phyloP scores from a whole-genome alignment of 495 filamentous ascomycete species.

The Oidiodendron maius region DNA sequence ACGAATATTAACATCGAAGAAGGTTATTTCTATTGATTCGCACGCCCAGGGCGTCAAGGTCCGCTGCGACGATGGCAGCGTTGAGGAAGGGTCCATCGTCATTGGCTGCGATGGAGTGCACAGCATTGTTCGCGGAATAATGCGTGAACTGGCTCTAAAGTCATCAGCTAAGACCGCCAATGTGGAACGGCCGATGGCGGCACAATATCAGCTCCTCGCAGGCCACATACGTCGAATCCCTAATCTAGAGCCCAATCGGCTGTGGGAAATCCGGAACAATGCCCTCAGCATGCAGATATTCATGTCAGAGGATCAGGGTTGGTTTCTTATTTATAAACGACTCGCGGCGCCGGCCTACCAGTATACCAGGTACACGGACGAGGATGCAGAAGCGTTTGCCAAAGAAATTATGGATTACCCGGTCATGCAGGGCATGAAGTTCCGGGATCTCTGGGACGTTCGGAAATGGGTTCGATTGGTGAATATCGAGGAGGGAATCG shows the following conservation, averaged over 20 bases:
- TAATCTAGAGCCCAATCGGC: not conserved
- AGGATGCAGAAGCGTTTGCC: not conserved
- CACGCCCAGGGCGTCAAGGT: constrained; percentile 19
- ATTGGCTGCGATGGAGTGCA: constrained; percentile 26
- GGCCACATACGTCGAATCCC: constrained; percentile 3
- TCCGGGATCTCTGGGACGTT: constrained; percentile 27
- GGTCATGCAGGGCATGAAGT: not conserved
- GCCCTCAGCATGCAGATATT: not conserved
- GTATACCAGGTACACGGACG: not conserved
- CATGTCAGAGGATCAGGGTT: not conserved
- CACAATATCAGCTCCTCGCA: not conserved
- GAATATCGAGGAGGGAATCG: constrained; percentile 31
- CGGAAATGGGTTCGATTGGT: constrained; percentile 2
- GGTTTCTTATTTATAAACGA: not conserved
- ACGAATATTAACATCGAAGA: not conserved
- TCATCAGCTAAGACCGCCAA: not conserved
- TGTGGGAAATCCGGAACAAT: constrained; percentile 6
- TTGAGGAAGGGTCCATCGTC: constrained; percentile 20
- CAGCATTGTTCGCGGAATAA: constrained; percentile 19
- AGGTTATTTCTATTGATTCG: constrained; percentile 15
- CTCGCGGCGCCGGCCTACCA: not conserved
- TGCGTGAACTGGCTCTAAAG: not conserved
- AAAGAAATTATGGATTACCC: not conserved
- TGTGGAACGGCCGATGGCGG: not conserved
- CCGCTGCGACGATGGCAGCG: constrained; percentile 12